These are phyloP conservation scores for Barnettozyma wickerhamii DNA, from an alignment of 805 yeast genomes.

Conservation along the genomic window DNA sequence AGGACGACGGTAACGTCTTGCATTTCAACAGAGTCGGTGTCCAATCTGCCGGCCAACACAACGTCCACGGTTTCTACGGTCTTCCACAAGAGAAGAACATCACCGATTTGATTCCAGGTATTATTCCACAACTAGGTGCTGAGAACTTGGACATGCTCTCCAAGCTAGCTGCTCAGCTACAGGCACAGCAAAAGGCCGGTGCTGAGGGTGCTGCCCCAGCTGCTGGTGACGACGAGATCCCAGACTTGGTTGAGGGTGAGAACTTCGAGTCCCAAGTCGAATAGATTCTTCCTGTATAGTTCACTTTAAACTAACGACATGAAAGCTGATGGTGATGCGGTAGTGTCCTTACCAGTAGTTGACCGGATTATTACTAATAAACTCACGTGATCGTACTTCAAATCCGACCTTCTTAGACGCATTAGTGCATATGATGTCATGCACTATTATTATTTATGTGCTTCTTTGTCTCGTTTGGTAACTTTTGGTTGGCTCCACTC, in stretches of 20 bases:
- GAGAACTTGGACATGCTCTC: conserved; percentile 89
- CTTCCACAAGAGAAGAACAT: conserved; percentile 89
- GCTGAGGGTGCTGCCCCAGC: conserved; percentile 44
- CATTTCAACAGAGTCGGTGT: conserved; percentile 97
- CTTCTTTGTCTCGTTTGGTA: too few species aligned
- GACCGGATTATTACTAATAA: too few species aligned
- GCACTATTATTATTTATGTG: too few species aligned
- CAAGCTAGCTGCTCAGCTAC: conserved; percentile 85
- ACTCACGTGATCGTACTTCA: not conserved
- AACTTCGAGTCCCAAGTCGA: conserved; percentile 44
- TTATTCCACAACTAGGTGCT: conserved; percentile 93
- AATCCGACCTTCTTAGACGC: too few species aligned
- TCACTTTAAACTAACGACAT: not conserved
- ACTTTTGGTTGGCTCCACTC: too few species aligned
- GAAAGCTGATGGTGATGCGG: not conserved
- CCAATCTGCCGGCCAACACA: conserved; percentile 85
- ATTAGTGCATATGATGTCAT: too few species aligned
- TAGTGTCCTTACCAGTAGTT: not conserved
- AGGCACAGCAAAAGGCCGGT: conserved; percentile 45
- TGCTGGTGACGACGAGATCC: conserved; percentile 53
- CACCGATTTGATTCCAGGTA: conserved; percentile 89
- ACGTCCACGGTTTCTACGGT: conserved; percentile 94
- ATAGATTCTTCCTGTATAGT: conserved; percentile 23
- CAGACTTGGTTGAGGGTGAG: conserved; percentile 82
- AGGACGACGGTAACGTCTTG: conserved; percentile 91